Evolutionary conservation across 495 filamentous ascomycete species (phyloP).

Genomic region (Aspergillus indologenus): DNA sequence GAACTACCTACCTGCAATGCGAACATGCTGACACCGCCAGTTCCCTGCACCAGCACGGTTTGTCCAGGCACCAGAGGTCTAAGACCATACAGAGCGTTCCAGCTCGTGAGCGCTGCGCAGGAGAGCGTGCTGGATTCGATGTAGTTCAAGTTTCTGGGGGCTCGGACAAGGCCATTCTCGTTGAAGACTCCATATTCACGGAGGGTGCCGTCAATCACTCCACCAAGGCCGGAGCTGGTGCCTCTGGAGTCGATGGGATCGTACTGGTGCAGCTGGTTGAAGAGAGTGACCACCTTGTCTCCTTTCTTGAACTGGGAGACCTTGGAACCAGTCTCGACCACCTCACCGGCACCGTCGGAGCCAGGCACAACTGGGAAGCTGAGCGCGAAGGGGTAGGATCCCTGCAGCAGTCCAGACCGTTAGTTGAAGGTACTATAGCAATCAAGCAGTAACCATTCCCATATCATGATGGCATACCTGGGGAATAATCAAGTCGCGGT

Average conservation of each 20-base stretch:
- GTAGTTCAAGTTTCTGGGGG: constrained; percentile 59
- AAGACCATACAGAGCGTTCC: constrained; percentile 79
- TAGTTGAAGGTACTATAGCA: neutral
- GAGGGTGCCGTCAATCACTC: constrained; percentile 65
- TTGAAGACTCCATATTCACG: constrained; percentile 69
- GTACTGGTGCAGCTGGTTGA: constrained; percentile 73
- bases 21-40: constrained; percentile 78
- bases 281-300: constrained; percentile 70
- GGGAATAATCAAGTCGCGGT: constrained; percentile 76
- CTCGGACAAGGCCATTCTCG: constrained; percentile 65
- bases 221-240: constrained; percentile 61
- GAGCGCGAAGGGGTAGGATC: constrained; percentile 64
- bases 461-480: constrained; percentile 37
- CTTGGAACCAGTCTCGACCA: constrained; percentile 64
- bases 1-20: constrained; percentile 58
- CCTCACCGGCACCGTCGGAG: constrained; percentile 77
- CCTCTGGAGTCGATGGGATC: constrained; percentile 49
- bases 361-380: constrained; percentile 58
- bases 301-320: constrained; percentile 68
- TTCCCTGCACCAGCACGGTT: constrained; percentile 73
- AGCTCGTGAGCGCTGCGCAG: constrained; percentile 75
- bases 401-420: constrained; percentile 33
- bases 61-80: constrained; percentile 64
- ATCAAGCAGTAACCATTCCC: neutral
- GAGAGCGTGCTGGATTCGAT: constrained; percentile 64